Evolutionary conservation across 495 filamentous ascomycete genomes (phyloP), one percentile per base, ranked within the genome.

Genomic region (Tuber calosporum): DNA sequence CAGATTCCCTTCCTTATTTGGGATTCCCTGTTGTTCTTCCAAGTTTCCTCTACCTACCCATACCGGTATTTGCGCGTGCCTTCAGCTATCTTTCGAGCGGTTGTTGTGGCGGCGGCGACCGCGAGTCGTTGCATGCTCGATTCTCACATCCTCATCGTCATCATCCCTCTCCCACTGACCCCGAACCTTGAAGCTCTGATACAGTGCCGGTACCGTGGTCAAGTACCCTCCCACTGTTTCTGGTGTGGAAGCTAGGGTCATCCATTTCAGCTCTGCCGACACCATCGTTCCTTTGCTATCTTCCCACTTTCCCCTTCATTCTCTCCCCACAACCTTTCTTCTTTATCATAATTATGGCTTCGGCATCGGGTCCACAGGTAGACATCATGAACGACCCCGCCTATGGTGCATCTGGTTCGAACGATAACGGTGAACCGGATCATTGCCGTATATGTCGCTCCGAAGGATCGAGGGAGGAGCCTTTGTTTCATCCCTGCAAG

Each of bases 401-500:
- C 70, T 89, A 86, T 77, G 84, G 79, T 22, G 81, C 82, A 1
- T 84, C 84, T 43, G 73, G 76, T 71, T 79, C 70, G 19, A 78
- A 78, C 77, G 72, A 73, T 26, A 45, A 71, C 36, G 69, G 77
- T 20, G 89, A 91, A 72, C 84, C 87, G 40, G 93, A 97, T 80
- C 96, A 92, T 36, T 99, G 95, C 83, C 88, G 95, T 67, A 98
- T 99, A 84, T 99, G 95, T 83, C 87, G 96, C 74, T 92, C 92
- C 22, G 96, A 98, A 83, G 93, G 87, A 36, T 90, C 90, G 0
- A 82, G 86, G n/a, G 88, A 92, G 1, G 95, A 98, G 81, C 92
- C 92, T 67, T 86, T 99, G 45, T 99, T 97, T 86, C 93, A 96
- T 81, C 95, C 95, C 3, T 99, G 95, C 88, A 97, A 96, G 84